Percentiles rank a stretch among this genome's conserved stretches.
phyloP scores from a whole-genome alignment of 768 basidiomycete species.

The Trametes punicea region DNA sequence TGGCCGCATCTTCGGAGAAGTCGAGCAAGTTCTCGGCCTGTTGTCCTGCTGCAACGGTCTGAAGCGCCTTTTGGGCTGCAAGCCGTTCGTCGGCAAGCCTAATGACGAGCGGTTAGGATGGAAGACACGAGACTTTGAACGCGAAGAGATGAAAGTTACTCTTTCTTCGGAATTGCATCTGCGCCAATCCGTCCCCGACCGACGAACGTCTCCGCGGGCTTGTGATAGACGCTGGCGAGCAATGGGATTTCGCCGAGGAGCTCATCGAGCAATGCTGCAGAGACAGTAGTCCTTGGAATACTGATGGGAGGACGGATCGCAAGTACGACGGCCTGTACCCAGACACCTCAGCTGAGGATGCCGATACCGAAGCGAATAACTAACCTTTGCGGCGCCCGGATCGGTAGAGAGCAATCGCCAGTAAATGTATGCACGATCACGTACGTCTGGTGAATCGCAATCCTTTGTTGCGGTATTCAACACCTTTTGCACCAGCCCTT shows the following conservation, averaged over 20 bases:
- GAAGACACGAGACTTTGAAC: not conserved
- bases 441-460: constrained; percentile 94
- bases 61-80: constrained; percentile 78
- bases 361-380: not conserved
- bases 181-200: constrained; percentile 87
- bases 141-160: constrained; percentile 42
- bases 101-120: not conserved
- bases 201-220: constrained; percentile 93
- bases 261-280: constrained; percentile 86
- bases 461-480: constrained; percentile 94
- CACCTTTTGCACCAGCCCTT: constrained; percentile 88
- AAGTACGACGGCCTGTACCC: constrained; percentile 71
- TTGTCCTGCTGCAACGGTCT: constrained; percentile 88
- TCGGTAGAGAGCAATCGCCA: constrained; percentile 95
- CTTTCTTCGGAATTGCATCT: constrained; percentile 69
- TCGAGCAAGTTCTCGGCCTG: constrained; percentile 94
- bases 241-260: constrained; percentile 86
- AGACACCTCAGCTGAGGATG: not conserved
- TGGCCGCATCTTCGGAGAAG: constrained; percentile 68
- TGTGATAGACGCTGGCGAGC: constrained; percentile 95
- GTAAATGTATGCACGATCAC: constrained; percentile 97
- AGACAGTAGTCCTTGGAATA: constrained; percentile 86
- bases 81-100: constrained; percentile 68
- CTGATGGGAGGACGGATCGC: constrained; percentile 92
- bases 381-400: constrained; percentile 90